These are phyloP conservation scores for Nissolia schottii DNA, from an alignment of 306 rosid species.

Conservation along the genomic window DNA sequence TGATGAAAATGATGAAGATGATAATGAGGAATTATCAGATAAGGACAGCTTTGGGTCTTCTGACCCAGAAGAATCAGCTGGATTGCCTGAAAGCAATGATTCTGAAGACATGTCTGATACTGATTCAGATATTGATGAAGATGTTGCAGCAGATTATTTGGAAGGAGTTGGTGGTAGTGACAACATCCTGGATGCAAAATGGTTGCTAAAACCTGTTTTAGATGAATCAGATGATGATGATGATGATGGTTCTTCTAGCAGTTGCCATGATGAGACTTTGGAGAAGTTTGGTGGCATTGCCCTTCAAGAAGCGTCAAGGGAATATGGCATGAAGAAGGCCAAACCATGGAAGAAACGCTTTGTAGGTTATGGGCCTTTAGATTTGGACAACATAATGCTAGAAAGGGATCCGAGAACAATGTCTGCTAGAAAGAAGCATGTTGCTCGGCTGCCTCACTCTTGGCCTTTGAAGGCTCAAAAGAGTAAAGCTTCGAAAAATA, in stretches of 20 bases:
- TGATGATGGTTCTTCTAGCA: conserved; percentile 58
- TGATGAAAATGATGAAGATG: conserved; percentile 48
- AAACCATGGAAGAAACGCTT: conserved; percentile 43
- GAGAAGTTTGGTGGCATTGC: conserved; percentile 72
- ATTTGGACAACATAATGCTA: conserved; percentile 50
- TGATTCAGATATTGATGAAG: conserved; percentile 82
- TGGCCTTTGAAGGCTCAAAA: conserved; percentile 72
- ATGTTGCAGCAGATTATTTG: conserved; percentile 78
- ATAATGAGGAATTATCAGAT: conserved; percentile 33
- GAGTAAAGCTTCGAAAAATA: conserved; percentile 55
- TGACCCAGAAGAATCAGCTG: conserved; percentile 40
- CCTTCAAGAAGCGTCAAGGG: conserved; percentile 74
- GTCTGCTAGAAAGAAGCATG: conserved; percentile 59
- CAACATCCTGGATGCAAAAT: conserved; percentile 59
- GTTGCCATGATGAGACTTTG: conserved; percentile 51
- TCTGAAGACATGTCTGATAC: conserved; percentile 62
- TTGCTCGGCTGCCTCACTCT: conserved; percentile 49
- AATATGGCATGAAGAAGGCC: conserved; percentile 57
- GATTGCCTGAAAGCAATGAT: conserved; percentile 51
- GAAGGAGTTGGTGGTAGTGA: conserved; percentile 89
- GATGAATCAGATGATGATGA: conserved; percentile 44
- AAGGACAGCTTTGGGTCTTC: conserved; percentile 44
- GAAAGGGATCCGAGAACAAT: conserved; percentile 56
- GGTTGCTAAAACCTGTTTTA: conserved; percentile 60
- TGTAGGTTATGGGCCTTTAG: conserved; percentile 32